Evolutionary conservation across 352 stramenopile species (phyloP), one percentile per base, ranked within the genome.

Genomic region (Chrysophaeum taylorii): DNA sequence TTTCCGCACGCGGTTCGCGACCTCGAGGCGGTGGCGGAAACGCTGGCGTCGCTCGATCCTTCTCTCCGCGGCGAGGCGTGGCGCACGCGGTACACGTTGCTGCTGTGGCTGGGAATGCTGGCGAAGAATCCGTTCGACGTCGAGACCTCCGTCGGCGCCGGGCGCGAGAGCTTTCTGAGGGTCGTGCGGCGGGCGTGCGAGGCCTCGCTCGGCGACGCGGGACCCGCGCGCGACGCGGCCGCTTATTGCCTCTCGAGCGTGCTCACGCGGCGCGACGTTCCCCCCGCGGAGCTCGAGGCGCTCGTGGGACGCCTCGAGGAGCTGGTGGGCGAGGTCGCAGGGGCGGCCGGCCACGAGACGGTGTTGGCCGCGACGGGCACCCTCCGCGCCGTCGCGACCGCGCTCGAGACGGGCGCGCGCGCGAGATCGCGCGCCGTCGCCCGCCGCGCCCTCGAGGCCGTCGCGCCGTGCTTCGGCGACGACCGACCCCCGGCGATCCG

Each of bases 111-210:
- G 50, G 93, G 87, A 15, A 97, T 98, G 78, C 84, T 99, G 43
- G 95, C 90, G 71, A 84, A 98, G 33, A 91, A 98, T 27, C 95
- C 95, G 0, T 99, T 99, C 78, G 88, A 98, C 78, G 87, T 98
- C 61, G 78, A 85, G 60, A 93, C 89, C 0, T 96, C 98, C 69
- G 68, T 0, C 9, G 75, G 54, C 18, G 53, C 16, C 36, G 43
- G 53, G n/a, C 31, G 38, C 48, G n/a, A 36, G 54, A 81, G 77
- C n/a, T 71, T 86, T n/a, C 75, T 89, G 9, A 69, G 71, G 39
- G 76, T 75, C n/a, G 80, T 92, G 41, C 54, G 89, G 27, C 29
- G 45, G 35, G 74, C 81, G 38, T 80, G 73, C 36, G 81, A 67
- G 14, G 77, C 70, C 53, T 70, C 88, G 41, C 73, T 90, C 21